A percentile compares a stretch with the other conserved stretches of the same genome.
These are phyloP conservation scores for Didymella segeticola DNA, from an alignment of 2,329 filamentous ascomycete genomes.

Conservation along the genomic window DNA sequence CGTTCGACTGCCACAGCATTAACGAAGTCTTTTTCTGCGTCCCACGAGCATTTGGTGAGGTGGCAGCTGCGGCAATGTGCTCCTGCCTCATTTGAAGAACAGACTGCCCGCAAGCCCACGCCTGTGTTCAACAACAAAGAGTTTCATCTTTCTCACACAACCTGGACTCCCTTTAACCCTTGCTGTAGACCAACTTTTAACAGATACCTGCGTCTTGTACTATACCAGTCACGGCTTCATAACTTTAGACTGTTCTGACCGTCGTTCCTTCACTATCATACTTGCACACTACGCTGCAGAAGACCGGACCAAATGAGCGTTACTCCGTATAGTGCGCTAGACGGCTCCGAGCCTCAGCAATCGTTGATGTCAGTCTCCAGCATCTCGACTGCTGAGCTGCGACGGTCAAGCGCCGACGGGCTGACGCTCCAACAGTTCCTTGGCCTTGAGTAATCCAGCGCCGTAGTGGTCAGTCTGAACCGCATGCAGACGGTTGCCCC, in stretches of 20 bases:
- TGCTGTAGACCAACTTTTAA: too few species aligned
- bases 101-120: background rate
- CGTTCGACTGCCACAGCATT: slow-evolving; percentile 1
- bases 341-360: too few species aligned
- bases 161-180: too few species aligned
- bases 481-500: too few species aligned
- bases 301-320: background rate
- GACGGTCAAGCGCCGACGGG: too few species aligned
- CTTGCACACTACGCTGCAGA: background rate
- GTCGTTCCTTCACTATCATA: background rate
- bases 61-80: background rate
- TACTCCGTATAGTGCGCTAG: background rate
- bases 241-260: background rate
- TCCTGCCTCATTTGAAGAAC: background rate
- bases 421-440: too few species aligned
- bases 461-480: too few species aligned
- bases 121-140: background rate
- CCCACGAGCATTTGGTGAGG: background rate
- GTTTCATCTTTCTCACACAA: background rate
- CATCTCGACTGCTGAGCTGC: too few species aligned
- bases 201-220: background rate
- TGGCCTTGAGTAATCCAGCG: too few species aligned
- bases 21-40: background rate
- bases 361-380: too few species aligned
- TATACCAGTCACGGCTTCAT: background rate